Evolutionary conservation across 2,329 filamentous ascomycete species (phyloP).

Genomic region (Torrubiella hemipterigena): DNA sequence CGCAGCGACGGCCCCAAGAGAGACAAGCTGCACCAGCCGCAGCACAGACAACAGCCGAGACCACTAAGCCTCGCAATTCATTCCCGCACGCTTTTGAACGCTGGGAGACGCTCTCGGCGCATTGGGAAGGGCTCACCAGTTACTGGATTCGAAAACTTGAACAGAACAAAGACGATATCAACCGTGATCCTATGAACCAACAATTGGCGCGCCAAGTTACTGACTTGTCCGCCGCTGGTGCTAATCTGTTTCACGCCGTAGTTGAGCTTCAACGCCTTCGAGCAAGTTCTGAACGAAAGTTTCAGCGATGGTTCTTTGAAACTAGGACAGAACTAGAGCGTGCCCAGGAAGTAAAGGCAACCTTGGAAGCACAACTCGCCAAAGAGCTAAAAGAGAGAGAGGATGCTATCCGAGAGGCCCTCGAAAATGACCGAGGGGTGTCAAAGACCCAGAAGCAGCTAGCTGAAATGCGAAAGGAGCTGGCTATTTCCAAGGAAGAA

Average conservation of each 20-base stretch:
- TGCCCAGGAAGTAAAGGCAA: conserved; percentile 67
- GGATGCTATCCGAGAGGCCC: conserved; percentile 53
- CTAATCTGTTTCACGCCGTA: conserved; percentile 94
- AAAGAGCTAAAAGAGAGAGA: conserved; percentile 59
- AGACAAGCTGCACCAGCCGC: conserved; percentile 7
- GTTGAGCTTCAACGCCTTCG: conserved; percentile 89
- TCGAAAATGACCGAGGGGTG: conserved; percentile 57
- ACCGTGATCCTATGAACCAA: conserved; percentile 69
- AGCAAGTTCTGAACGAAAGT: conserved; percentile 92
- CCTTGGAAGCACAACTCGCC: conserved; percentile 65
- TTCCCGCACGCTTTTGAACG: conserved; percentile 97
- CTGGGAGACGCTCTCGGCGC: conserved; percentile 92
- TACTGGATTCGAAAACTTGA: conserved; percentile 95
- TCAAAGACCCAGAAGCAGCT: conserved; percentile 69
- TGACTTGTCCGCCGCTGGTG: conserved; percentile 91
- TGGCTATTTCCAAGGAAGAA: conserved; percentile 92
- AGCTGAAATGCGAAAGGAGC: conserved; percentile 83
- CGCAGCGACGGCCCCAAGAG: conserved; percentile 9
- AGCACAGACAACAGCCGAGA: conserved; percentile 6
- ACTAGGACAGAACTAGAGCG: conserved; percentile 81
- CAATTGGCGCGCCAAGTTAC: conserved; percentile 91
- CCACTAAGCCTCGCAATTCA: conserved; percentile 45
- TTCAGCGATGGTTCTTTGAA: conserved; percentile 98
- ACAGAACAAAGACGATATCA: conserved; percentile 77
- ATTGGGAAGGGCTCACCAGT: conserved; percentile 94